These are phyloP conservation scores for Paracamarosporium sp. DNA, from an alignment of 2,329 filamentous ascomycete species.

Conservation along the genomic window DNA sequence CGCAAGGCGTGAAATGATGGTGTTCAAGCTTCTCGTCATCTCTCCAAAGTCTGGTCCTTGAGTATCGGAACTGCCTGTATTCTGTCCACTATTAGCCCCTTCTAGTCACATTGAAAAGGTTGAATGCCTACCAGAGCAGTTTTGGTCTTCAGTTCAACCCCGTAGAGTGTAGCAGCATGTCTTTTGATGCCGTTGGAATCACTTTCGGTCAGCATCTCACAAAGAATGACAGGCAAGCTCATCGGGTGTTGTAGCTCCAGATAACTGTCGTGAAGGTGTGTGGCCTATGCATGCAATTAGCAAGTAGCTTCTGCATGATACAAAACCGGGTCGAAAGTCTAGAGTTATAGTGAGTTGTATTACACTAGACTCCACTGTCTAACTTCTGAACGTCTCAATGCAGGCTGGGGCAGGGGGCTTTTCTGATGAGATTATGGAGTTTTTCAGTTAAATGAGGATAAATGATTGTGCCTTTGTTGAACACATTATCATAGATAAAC, in stretches of 20 bases:
- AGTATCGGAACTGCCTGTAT: background rate
- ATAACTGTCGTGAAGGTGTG: background rate
- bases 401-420: background rate
- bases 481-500: no score
- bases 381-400: no score
- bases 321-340: no score
- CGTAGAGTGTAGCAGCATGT: constrained; percentile 1
- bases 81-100: background rate
- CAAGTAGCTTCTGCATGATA: background rate
- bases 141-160: background rate
- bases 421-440: background rate
- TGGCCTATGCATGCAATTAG: background rate
- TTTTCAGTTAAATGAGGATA: no score
- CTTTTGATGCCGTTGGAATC: background rate
- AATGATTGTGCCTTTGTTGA: no score
- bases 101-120: background rate
- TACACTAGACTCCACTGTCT: no score
- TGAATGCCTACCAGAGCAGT: background rate
- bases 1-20: background rate
- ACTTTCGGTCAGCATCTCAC: constrained; percentile 4
- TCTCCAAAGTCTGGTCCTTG: background rate
- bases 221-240: constrained; percentile 6
- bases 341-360: no score
- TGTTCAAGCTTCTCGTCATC: constrained; percentile 3
- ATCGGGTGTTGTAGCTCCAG: constrained; percentile 1